These are phyloP conservation scores for Fusarium falciforme DNA, from an alignment of 2,329 filamentous ascomycete species.

Conservation along the genomic window DNA sequence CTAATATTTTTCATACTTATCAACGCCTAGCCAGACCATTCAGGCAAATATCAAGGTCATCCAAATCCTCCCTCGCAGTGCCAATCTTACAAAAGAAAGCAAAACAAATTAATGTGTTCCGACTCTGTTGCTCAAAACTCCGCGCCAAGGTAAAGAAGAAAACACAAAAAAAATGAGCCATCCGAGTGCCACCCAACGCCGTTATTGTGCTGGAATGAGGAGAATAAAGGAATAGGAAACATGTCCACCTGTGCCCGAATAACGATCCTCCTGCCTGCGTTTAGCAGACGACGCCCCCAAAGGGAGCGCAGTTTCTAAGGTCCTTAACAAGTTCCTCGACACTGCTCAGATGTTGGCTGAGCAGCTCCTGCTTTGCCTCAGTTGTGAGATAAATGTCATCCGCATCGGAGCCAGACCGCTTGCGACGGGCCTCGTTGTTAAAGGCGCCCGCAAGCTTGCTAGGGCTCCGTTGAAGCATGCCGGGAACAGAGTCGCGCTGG, in stretches of 20 bases:
- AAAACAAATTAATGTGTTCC: constrained; percentile 30
- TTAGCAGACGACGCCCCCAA: constrained; percentile 69
- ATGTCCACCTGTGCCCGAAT: not conserved
- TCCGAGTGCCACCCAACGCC: constrained; percentile 34
- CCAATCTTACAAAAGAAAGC: constrained; percentile 34
- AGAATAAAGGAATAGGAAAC: constrained; percentile 2
- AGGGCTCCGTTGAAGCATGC: constrained; percentile 73
- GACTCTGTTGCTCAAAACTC: constrained; percentile 38
- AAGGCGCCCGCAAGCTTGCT: constrained; percentile 74
- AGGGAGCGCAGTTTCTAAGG: constrained; percentile 81
- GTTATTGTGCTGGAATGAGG: constrained; percentile 1
- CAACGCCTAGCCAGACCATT: constrained; percentile 46
- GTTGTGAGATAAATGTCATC: constrained; percentile 64
- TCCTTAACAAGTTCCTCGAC: constrained; percentile 89
- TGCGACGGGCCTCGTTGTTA: constrained; percentile 47
- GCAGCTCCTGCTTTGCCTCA: constrained; percentile 83
- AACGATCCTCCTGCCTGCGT: not conserved
- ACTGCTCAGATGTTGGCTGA: constrained; percentile 82
- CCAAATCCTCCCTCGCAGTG: constrained; percentile 30
- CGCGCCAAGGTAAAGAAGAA: constrained; percentile 29
- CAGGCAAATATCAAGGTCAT: constrained; percentile 35
- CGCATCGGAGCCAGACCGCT: constrained; percentile 50
- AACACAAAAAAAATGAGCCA: constrained; percentile 27
- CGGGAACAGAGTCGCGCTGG: constrained; percentile 58
- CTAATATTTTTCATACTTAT: constrained; percentile 39